These are phyloP conservation scores for Chrysophaeum taylorii DNA, from an alignment of 352 stramenopile species.

Conservation along the genomic window DNA sequence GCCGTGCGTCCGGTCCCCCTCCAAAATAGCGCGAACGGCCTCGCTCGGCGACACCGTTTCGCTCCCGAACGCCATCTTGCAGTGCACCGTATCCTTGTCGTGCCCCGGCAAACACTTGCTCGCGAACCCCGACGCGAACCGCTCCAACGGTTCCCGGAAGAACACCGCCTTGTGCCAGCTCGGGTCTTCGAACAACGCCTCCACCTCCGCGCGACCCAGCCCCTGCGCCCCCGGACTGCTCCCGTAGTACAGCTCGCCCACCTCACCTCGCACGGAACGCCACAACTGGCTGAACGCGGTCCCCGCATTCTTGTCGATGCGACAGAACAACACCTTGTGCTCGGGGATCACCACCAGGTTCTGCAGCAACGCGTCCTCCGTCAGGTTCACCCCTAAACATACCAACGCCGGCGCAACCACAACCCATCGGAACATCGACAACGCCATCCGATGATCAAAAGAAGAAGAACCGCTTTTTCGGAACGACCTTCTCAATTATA, in stretches of 20 bases:
- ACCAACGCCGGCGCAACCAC: no score
- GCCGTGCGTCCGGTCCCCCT: neutral
- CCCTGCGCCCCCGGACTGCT: no score
- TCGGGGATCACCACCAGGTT: constrained; percentile 15
- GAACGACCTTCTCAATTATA: no score
- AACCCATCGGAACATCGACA: no score
- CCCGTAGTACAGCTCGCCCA: no score
- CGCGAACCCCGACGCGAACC: constrained; percentile 1
- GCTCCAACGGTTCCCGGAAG: constrained; percentile 15
- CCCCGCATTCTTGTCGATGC: constrained; percentile 2
- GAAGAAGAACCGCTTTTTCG: no score
- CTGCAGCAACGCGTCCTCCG: no score
- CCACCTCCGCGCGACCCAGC: no score
- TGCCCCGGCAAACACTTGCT: constrained; percentile 4
- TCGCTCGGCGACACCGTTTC: neutral
- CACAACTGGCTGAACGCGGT: constrained; percentile 8
- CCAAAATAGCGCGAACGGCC: neutral
- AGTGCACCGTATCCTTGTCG: neutral
- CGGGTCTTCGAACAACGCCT: no score
- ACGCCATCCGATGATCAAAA: no score
- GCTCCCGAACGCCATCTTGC: neutral
- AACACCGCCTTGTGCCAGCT: constrained; percentile 20
- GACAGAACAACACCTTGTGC: constrained; percentile 18
- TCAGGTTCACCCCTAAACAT: no score
- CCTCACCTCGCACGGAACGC: neutral